Evolutionary conservation across 2,329 filamentous ascomycete species (phyloP), one percentile per base, ranked within the genome.

Genomic region (Colletotrichum brevisporum): DNA sequence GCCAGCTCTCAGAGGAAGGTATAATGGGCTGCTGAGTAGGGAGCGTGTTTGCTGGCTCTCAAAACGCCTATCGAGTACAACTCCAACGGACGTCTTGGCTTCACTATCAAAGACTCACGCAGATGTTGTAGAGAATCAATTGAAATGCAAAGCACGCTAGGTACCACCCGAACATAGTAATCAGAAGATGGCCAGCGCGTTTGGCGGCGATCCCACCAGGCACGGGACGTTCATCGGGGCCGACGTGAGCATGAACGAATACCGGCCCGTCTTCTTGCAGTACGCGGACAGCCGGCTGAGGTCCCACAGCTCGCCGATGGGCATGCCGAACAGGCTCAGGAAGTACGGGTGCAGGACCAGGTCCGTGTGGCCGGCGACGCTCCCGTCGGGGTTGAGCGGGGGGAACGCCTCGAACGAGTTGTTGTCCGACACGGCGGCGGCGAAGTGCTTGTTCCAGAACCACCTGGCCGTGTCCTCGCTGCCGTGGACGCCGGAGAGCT

Each of bases 381-480:
- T 77, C 1, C 83, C 82, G 58, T 84, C 81, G 5, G 78, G 71
- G 62, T 83, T 81, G 41, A 86, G 61, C 0, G 87, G 86, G 2
- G 90, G 89, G 78, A 88, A 88, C 0, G 86, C 84, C 79, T 94
- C 91, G 70, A 93, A 92, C 0, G 86, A 83, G 21, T 86, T 87
- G 13, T 85, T 81, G 75, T 94, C 91, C 0, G 89, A 89, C 0
- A 86, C 89, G 1, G 91, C 90, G 0, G 88, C 89, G 0, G 90
- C 83, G 72, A 94, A 93, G 60, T 90, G 89, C 72, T 85, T 88
- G 74, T 93, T 89, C 81, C 92, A 91, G 67, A 93, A 71, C 90
- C 91, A 94, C 61, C 88, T 85, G 8, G 88, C 80, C 4, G 90
- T 85, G 52, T 85, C 85, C 55, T 87, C 79, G 2, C 74, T 75